Base-by-base conservation (phyloP, 495 filamentous ascomycete species). In the Penicillium mononematosum region DNA sequence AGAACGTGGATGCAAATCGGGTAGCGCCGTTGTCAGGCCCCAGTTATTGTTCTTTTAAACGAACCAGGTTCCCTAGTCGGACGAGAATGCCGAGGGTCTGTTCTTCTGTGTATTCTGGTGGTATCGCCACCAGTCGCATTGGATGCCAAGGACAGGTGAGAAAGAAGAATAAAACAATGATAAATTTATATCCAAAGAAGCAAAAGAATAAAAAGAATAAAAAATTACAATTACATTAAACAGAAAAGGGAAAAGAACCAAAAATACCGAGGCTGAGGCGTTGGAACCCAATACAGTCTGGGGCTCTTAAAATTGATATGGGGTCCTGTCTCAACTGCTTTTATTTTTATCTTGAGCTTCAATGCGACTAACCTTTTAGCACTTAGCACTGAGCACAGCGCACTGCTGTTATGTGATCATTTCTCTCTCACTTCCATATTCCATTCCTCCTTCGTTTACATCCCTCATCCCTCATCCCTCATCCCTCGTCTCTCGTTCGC, bases 291-390 rank as follows among this genome's bases (percentile, higher is more conserved):
- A 53, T 31, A 34, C 31, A 34, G 31, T 34, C 48, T 50, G 36
- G 36, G 36, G 36, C 36, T 39, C 36, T 36, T 39, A 39, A n/a
- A 39, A 39, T 39, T 39, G 42, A 46, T 42, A 54, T 31, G 51
- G 43, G 19, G 51, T 32, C 27, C 45, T 5, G 51, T 54, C 42
- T 54, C 51, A 54, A 38, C 31, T 53, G 43, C 41, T 43, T 53
- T 53, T 54, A 54, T 54, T 54, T 54, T 54, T 54, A 54, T 45
- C 51, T 34, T 36, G 41, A 54, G 42, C 51, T 54, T 54, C 51
- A 45, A 36, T 45, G 17, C 41, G 29, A 54, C 51, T 54, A 54
- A 42, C 42, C 27, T 54, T 14, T 54, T 36, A 54, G 19, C 41
- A 45, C 41, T 39, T 16, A 29, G 44, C 36, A 38, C 16, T 39